A percentile compares a stretch with the other conserved stretches of the same genome.
Evolutionary conservation across 2,329 filamentous ascomycete genomes (phyloP).

Genomic region (Botryosphaeria agaves): DNA sequence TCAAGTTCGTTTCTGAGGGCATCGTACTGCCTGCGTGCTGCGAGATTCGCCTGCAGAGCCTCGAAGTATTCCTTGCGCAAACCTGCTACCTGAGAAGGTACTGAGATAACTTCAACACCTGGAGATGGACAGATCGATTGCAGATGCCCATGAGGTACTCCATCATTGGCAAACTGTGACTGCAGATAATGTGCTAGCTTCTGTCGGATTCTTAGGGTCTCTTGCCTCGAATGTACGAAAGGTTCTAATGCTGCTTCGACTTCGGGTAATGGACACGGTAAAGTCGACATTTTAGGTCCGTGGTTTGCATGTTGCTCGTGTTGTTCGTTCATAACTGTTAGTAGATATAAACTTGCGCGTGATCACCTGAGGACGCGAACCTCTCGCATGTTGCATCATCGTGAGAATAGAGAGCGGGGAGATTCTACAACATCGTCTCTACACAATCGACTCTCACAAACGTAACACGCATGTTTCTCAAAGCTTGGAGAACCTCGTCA

Average conservation of each 20-base stretch:
- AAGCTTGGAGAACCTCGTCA: no score
- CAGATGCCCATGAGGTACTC: not conserved
- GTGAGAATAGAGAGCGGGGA: no score
- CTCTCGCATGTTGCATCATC: no score
- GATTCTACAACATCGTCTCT: no score
- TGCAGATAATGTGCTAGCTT: slow-evolving; percentile 15
- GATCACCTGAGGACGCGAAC: no score
- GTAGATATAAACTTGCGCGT: no score
- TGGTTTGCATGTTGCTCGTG: no score
- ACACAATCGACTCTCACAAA: no score
- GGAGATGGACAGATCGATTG: not conserved
- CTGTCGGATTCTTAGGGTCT: slow-evolving; percentile 18
- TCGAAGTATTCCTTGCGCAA: slow-evolving; percentile 26
- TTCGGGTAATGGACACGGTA: slow-evolving; percentile 17
- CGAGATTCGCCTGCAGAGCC: slow-evolving; percentile 23
- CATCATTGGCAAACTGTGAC: slow-evolving; percentile 8
- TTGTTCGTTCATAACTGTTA: no score
- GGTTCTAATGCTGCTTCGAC: slow-evolving; percentile 17
- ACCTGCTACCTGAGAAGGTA: slow-evolving; percentile 22
- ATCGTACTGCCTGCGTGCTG: slow-evolving; percentile 21
- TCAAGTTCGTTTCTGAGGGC: slow-evolving; percentile 15
- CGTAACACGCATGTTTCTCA: no score
- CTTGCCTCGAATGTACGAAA: slow-evolving; percentile 18
- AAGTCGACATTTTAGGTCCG: no score
- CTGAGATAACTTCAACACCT: slow-evolving; percentile 13